A percentile compares a stretch with the other conserved stretches of the same genome.
phyloP scores from a whole-genome alignment of 352 stramenopile species.

The Peronospora belbahrii region DNA sequence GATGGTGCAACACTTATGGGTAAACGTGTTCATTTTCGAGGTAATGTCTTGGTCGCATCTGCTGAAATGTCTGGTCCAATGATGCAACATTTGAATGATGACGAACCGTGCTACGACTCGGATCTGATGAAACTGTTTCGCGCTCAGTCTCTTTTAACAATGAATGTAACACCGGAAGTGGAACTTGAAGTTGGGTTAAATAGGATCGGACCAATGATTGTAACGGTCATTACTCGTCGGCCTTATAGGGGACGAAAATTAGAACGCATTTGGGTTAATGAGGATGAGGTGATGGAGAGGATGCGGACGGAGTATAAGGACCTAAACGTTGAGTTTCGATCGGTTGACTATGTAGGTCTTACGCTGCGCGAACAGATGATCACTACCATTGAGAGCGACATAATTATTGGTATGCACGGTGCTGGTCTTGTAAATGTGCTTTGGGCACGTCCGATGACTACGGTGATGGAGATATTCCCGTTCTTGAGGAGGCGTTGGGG shows the following conservation, averaged over 20 bases:
- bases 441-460: conserved; percentile 44
- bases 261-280: conserved; percentile 59
- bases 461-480: conserved; percentile 72
- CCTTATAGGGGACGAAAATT: conserved; percentile 41
- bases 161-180: conserved; percentile 20
- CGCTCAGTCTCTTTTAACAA: conserved; percentile 18
- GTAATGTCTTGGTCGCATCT: conserved; percentile 41
- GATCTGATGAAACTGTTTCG: conserved; percentile 50
- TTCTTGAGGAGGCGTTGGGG: conserved; percentile 44
- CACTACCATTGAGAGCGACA: conserved; percentile 51
- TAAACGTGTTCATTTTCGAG: conserved; percentile 32
- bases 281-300: conserved; percentile 40
- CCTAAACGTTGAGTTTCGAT: conserved; percentile 36
- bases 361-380: conserved; percentile 56
- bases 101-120: conserved; percentile 48
- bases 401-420: conserved; percentile 80
- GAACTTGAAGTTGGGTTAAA: conserved; percentile 19
- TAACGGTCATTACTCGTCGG: conserved; percentile 55
- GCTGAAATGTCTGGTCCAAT: conserved; percentile 48
- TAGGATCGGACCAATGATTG: conserved; percentile 14
- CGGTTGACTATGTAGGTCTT: conserved; percentile 56
- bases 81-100: conserved; percentile 64
- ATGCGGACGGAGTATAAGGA: conserved; percentile 38
- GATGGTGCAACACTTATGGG: conserved; percentile 25
- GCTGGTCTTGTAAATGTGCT: conserved; percentile 72